Base-by-base conservation (phyloP, 768 basidiomycete genomes). In the Pulveroboletus sp. region DNA sequence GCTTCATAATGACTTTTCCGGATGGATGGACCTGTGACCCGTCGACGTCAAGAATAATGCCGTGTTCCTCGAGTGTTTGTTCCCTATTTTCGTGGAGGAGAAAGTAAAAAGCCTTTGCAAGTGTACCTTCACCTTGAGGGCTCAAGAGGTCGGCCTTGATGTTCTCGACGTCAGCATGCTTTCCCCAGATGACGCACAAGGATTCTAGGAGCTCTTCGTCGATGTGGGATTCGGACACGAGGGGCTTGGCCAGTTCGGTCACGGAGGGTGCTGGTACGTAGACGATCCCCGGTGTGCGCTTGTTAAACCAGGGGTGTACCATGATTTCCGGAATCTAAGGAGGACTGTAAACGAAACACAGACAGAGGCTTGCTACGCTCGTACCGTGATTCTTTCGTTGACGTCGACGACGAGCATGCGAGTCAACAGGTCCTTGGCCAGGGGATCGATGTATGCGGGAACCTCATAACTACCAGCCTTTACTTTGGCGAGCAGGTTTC, bases 321-420 rank as follows among this genome's bases (percentile, higher is more conserved):
- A 91, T 73, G 53, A 98, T 90, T 52, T 94, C 86, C 0, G 84
- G 78, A 67, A 98, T 92, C 94, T 97, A 56, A 9, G 19, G 40
- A 35, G 5, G 53, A 29, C 17, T 52, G 46, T 45, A 10, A 58
- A 21, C 21, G 27, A 40, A 31, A 46, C 6, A 34, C 39, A n/a
- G 32, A 37, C 40, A 34, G 44, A 45, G 1, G n/a, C 16, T 1
- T 13, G 27, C 2, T 27, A 17, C 29, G 10, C 1, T 67, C 81
- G 45, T 60, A 94, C 94, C 29, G 85, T 84, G 53, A 97, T 94
- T 19, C 94, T 75, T 62, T 77, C 73, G 44, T 77, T 74, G 10
- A 88, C 87, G 53, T 97, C 87, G 12, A 94, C 88, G 23, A 91
- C 81, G 29, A 98, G 78, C 93, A 98, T 97, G 21, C 85, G 80